These are phyloP conservation scores for Torrubiella hemipterigena DNA, from an alignment of 2,329 filamentous ascomycete species.

Conservation along the genomic window DNA sequence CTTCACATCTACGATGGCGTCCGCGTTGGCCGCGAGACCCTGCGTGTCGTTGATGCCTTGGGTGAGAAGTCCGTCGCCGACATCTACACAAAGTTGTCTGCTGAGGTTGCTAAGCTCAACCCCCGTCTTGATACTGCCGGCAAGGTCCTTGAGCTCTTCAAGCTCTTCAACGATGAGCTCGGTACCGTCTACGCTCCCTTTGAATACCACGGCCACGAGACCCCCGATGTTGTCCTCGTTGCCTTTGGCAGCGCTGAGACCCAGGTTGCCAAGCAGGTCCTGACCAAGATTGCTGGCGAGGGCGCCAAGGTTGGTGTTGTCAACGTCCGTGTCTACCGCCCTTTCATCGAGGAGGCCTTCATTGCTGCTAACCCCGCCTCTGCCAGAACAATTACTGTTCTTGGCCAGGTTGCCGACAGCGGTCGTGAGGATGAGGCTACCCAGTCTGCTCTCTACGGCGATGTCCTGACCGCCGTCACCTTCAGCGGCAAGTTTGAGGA, in stretches of 20 bases:
- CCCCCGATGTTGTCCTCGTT: slow-evolving; percentile 73
- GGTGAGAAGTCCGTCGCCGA: slow-evolving; percentile 58
- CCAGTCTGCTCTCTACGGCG: slow-evolving; percentile 82
- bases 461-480: slow-evolving; percentile 74
- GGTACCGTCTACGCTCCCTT: slow-evolving; percentile 89
- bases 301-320: slow-evolving; percentile 76
- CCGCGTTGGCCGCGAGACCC: slow-evolving; percentile 68
- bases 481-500: slow-evolving; percentile 60
- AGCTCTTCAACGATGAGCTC: slow-evolving; percentile 76
- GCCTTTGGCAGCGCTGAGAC: slow-evolving; percentile 89
- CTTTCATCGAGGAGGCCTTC: slow-evolving; percentile 92
- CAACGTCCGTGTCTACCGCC: slow-evolving; percentile 86
- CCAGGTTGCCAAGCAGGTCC: slow-evolving; percentile 73
- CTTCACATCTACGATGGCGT: slow-evolving; percentile 85
- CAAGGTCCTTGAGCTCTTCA: slow-evolving; percentile 58
- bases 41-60: slow-evolving; percentile 71
- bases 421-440: slow-evolving; percentile 58
- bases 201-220: slow-evolving; percentile 79
- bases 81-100: slow-evolving; percentile 54
- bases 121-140: slow-evolving; percentile 62
- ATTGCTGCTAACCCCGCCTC: slow-evolving; percentile 67
- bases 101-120: slow-evolving; percentile 48
- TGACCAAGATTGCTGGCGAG: slow-evolving; percentile 56
- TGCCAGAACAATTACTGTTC: slow-evolving; percentile 64
- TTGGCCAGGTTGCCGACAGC: slow-evolving; percentile 72